Evolutionary conservation across 2,329 filamentous ascomycete species (phyloP), one percentile per base, ranked within the genome.

Genomic region (Colletotrichum sp.): DNA sequence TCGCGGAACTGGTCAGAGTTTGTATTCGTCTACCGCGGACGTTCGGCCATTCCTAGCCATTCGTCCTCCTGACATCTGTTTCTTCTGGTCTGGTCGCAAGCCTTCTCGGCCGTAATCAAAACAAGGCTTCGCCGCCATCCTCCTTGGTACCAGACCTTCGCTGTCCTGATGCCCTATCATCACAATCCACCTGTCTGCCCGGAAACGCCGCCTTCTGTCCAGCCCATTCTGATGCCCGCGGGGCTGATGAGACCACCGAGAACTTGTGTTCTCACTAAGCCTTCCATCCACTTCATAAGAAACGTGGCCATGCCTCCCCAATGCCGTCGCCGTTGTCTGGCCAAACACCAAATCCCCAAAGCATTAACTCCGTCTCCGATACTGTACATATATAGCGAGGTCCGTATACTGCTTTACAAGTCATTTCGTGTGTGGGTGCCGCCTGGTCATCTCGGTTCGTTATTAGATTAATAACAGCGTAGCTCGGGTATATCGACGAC

Each of bases 301-400:
- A 65, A 34, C 57, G 59, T 49, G 70, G 44, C 34, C 73, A 64
- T 69, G 21, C 63, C 70, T 36, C 64, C 64, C 49, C 70, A 16
- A 64, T 64, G 59, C 72, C 64, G 64, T 55, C 64, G 44, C 70
- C 70, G 8, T 24, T 64, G 16, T 59, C 28, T 24, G 64, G 16
- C 64, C 30, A 57, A 76, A 49, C 73, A 68, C 64, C 49, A 72
- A 73, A 39, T 59, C 64, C 30, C 70, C 70, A 36, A 66, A 62
- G 66, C 71, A 76, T 75, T 76, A 76, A 74, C 75, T 76, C 71
- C 74, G 59, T 69, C 75, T 63, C 60, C 66, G 30, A 75, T 75
- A 76, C 66, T 76, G 28, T 76, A 76, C 75, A 76, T 75, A 75
- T 71, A 75, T 75, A 71, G 72, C 74, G 64, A 71, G 72, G 21